These are phyloP conservation scores for Nitzschia palea DNA, from an alignment of 108 stramenopile genomes.

Conservation along the genomic window DNA sequence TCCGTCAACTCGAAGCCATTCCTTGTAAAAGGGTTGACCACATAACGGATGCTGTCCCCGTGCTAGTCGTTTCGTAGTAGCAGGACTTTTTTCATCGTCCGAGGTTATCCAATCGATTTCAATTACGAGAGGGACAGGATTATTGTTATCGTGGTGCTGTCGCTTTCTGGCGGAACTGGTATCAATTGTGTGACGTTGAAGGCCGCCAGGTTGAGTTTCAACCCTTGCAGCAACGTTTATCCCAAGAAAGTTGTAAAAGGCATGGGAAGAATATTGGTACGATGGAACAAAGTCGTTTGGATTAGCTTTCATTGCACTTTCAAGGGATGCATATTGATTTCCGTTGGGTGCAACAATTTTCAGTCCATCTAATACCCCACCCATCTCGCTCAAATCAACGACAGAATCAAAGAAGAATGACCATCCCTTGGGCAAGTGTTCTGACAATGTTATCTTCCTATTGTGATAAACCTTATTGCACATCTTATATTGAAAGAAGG, in stretches of 20 bases:
- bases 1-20: constrained; percentile 13
- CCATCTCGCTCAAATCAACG: background rate
- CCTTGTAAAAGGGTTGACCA: background rate
- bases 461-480: background rate
- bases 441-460: background rate
- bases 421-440: constrained; percentile 1
- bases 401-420: background rate
- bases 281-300: background rate
- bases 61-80: too few relatives aligned
- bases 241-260: too few relatives aligned
- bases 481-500: background rate
- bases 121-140: too few relatives aligned
- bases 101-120: too few relatives aligned
- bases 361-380: constrained; percentile 3
- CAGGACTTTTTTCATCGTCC: too few relatives aligned
- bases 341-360: constrained; percentile 4
- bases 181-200: too few relatives aligned
- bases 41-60: background rate
- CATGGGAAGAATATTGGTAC: too few relatives aligned
- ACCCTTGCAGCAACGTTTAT: too few relatives aligned
- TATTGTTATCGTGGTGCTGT: too few relatives aligned
- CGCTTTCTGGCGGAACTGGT: too few relatives aligned
- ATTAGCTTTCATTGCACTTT: background rate
- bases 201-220: too few relatives aligned
- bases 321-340: background rate